Evolutionary conservation across 257 asterid genomes (phyloP).

Genomic region (Apocynum venetum): DNA sequence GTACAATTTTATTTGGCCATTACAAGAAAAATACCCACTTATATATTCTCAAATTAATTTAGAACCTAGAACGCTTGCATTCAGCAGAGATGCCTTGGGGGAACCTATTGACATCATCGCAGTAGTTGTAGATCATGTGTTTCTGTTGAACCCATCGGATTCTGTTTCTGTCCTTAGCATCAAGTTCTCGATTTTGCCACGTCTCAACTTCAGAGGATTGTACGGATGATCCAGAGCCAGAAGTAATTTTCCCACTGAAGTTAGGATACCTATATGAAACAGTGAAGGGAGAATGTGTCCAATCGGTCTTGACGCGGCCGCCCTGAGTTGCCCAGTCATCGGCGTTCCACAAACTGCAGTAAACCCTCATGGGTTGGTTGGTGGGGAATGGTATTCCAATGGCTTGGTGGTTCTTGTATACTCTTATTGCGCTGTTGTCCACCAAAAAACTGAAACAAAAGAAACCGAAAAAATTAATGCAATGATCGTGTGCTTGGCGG

Average conservation of each 20-base stretch:
- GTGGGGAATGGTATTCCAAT: conserved; percentile 20
- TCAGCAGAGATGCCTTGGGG: conserved; percentile 16
- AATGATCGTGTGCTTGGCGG: too few species aligned
- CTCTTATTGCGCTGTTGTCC: conserved; percentile 20
- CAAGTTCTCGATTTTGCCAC: conserved; percentile 16
- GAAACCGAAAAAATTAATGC: too few species aligned
- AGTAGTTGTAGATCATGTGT: conserved; percentile 20
- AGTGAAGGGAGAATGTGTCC: conserved; percentile 20
- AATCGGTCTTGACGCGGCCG: conserved; percentile 16
- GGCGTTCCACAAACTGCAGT: conserved; percentile 20
- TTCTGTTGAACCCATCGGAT: conserved; percentile 23
- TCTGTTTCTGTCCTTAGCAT: conserved; percentile 13
- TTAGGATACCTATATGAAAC: conserved; percentile 6
- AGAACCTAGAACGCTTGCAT: conserved; percentile 22
- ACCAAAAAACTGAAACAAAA: conserved; percentile 16
- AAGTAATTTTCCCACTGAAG: background rate
- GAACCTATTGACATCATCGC: conserved; percentile 11
- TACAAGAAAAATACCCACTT: background rate
- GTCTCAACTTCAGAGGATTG: background rate
- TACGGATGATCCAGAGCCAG: background rate
- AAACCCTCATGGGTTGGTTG: conserved; percentile 18
- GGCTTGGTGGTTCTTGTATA: conserved; percentile 20
- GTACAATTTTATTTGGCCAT: background rate
- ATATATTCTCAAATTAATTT: background rate
- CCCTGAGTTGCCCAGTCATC: conserved; percentile 29